Conservation (phyloP, 2,329 filamentous ascomycete genomes). For the Neopestalotiopsis sp. region DNA sequence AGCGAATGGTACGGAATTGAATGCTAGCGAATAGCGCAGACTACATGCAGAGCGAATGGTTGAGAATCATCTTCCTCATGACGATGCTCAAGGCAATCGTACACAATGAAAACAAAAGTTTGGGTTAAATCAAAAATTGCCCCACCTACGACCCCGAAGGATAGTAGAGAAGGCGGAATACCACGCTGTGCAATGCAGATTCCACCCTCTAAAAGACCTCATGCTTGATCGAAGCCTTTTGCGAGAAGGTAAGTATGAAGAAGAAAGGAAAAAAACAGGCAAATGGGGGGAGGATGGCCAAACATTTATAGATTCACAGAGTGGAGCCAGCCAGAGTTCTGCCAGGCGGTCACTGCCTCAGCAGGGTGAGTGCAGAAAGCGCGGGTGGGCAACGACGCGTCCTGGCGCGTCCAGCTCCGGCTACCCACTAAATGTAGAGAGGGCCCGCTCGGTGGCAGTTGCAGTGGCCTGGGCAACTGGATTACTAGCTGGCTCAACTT, state of each 20-base stretch:
- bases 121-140: constrained; percentile 12
- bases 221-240: not conserved
- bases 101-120: constrained; percentile 11
- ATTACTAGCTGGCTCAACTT: no score
- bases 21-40: no score
- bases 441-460: not conserved
- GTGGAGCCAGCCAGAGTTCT: constrained; percentile 1
- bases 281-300: not conserved
- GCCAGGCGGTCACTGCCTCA: constrained; percentile 8
- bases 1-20: no score
- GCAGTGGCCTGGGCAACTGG: no score
- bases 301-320: not conserved
- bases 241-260: constrained; percentile 14
- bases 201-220: not conserved
- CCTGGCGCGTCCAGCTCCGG: not conserved
- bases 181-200: constrained; percentile 11
- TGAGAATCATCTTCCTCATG: constrained; percentile 9
- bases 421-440: not conserved
- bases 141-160: constrained; percentile 11
- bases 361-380: not conserved
- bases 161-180: not conserved
- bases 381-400: not conserved
- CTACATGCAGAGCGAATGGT: no score
- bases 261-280: not conserved
- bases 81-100: constrained; percentile 4